These are phyloP conservation scores for Boletus eberwhitei DNA, from an alignment of 768 basidiomycete genomes.

Conservation along the genomic window DNA sequence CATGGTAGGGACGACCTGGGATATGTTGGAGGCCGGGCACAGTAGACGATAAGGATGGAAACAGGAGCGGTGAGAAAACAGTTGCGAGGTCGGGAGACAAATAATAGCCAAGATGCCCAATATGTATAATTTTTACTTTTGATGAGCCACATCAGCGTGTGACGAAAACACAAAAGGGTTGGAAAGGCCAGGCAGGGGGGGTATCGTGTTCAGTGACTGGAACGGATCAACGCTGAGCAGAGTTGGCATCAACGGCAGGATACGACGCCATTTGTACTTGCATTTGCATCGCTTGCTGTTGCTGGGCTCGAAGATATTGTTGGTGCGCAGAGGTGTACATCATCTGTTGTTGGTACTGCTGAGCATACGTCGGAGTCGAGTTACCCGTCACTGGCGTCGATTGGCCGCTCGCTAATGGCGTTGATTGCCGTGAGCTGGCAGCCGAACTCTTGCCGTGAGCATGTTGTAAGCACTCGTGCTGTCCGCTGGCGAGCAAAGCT, in stretches of 20 bases:
- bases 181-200: neutral
- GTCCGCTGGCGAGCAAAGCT: slow-evolving; percentile 72
- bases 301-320: slow-evolving; percentile 36
- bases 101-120: slow-evolving; percentile 33
- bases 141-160: neutral
- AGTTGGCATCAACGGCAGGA: slow-evolving; percentile 7
- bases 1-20: slow-evolving; percentile 24
- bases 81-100: slow-evolving; percentile 4
- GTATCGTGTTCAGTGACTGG: slow-evolving; percentile 12
- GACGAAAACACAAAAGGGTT: neutral
- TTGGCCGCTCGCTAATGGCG: slow-evolving; percentile 31
- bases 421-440: slow-evolving; percentile 33
- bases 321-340: slow-evolving; percentile 35
- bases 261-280: slow-evolving; percentile 28
- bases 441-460: slow-evolving; percentile 30
- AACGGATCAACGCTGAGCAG: slow-evolving; percentile 15
- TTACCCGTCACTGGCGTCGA: slow-evolving; percentile 29
- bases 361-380: slow-evolving; percentile 31
- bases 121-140: slow-evolving; percentile 39
- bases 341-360: slow-evolving; percentile 38
- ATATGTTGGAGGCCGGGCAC: slow-evolving; percentile 33
- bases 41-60: slow-evolving; percentile 7
- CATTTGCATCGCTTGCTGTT: slow-evolving; percentile 32
- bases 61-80: slow-evolving; percentile 10
- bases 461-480: slow-evolving; percentile 53